A percentile compares a stretch with the other conserved stretches of the same genome.
Conservation (phyloP, 495 filamentous ascomycete species). For the Chlorociboria aeruginascens region DNA sequence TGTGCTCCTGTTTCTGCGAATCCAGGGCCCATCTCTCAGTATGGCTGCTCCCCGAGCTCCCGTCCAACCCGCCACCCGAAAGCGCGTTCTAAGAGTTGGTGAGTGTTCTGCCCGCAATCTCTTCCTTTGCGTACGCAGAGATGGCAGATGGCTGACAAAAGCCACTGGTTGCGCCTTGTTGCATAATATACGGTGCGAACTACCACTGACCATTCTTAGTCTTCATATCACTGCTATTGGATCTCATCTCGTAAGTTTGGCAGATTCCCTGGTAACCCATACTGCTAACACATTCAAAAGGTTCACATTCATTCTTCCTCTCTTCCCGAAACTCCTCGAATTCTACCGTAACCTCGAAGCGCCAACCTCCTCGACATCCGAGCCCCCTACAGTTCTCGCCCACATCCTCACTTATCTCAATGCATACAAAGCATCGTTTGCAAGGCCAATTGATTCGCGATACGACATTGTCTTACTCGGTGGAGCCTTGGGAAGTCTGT, state of each 20-base stretch:
- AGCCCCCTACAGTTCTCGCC: slow-evolving; percentile 51
- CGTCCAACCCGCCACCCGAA: slow-evolving; percentile 45
- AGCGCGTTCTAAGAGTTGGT: slow-evolving; percentile 66
- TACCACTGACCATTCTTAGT: slow-evolving; percentile 14
- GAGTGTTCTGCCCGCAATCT: too few species aligned
- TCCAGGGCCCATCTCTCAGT: not conserved
- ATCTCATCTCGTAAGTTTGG: slow-evolving; percentile 36
- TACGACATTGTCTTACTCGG: slow-evolving; percentile 97
- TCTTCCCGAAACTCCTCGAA: slow-evolving; percentile 86
- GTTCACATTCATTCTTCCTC: slow-evolving; percentile 94
- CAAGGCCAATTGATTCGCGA: slow-evolving; percentile 83
- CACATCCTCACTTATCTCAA: slow-evolving; percentile 76
- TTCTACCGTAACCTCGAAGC: slow-evolving; percentile 71
- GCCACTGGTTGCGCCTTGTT: too few species aligned
- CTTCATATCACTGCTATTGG: slow-evolving; percentile 40
- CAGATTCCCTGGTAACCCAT: not conserved
- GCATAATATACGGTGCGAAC: too few species aligned
- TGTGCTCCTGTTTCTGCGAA: not conserved
- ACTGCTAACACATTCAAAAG: slow-evolving; percentile 43
- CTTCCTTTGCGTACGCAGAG: too few species aligned
- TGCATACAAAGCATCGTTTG: slow-evolving; percentile 88
- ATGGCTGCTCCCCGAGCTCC: slow-evolving; percentile 20
- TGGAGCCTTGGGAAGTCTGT: slow-evolving; percentile 56
- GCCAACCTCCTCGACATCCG: slow-evolving; percentile 34
- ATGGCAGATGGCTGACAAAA: too few species aligned